These are phyloP conservation scores for Apiotrichum brassicae DNA, from an alignment of 1,284 basidiomycete species.

Conservation along the genomic window DNA sequence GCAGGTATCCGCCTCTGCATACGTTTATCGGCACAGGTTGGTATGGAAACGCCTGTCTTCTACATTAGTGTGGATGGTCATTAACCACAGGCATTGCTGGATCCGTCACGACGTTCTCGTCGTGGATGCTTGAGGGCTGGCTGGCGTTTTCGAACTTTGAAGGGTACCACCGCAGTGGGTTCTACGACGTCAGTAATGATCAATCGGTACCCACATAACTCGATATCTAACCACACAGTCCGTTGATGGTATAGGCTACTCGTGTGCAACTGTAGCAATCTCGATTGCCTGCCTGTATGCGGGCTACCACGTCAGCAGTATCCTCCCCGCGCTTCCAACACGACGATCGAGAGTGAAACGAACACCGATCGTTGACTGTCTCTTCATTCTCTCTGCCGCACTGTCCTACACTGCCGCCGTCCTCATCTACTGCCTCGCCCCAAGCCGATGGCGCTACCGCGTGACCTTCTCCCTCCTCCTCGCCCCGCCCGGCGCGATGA, in stretches of 20 bases:
- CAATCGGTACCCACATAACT: background rate
- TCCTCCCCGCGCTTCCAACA: constrained; percentile 56
- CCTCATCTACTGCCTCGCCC: constrained; percentile 68
- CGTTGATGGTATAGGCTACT: constrained; percentile 75
- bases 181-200: constrained; percentile 62
- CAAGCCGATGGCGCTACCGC: constrained; percentile 64
- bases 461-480: constrained; percentile 85
- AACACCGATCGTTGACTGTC: constrained; percentile 31
- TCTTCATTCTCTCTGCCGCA: constrained; percentile 39
- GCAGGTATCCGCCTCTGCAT: constrained; percentile 78
- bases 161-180: constrained; percentile 57
- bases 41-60: constrained; percentile 4
- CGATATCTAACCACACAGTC: constrained; percentile 52
- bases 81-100: constrained; percentile 74
- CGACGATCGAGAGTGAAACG: constrained; percentile 24
- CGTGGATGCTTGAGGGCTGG: constrained; percentile 88
- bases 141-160: constrained; percentile 72
- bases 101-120: constrained; percentile 91
- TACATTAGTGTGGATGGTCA: background rate
- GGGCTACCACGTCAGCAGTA: constrained; percentile 30
- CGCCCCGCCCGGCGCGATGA: constrained; percentile 78
- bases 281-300: constrained; percentile 50
- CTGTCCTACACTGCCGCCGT: constrained; percentile 53
- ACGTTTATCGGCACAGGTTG: constrained; percentile 79
- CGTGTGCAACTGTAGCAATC: constrained; percentile 68